Evolutionary conservation across 2,329 filamentous ascomycete species (phyloP).

Genomic region (Sarocladiaceae sp.): DNA sequence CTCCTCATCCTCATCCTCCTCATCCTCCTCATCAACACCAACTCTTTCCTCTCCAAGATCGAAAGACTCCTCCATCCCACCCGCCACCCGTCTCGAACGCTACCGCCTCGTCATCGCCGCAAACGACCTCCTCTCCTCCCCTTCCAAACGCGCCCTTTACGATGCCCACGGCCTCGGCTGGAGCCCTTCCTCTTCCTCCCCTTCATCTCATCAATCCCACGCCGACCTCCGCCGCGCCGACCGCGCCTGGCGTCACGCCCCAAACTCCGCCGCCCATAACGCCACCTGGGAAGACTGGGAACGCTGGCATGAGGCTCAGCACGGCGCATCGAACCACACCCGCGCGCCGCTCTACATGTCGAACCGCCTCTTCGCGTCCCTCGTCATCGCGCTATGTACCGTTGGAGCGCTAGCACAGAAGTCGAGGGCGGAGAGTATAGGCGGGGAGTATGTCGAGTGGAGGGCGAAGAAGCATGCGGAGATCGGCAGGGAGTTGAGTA

Average conservation of each 20-base stretch:
- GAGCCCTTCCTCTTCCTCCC: conserved; percentile 40
- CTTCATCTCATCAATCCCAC: conserved; percentile 45
- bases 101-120: conserved; percentile 86
- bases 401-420: conserved; percentile 68
- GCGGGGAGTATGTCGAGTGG: conserved; percentile 57
- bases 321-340: conserved; percentile 35
- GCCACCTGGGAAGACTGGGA: conserved; percentile 99
- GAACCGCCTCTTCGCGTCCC: conserved; percentile 65
- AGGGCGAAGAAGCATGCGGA: conserved; percentile 60
- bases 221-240: conserved; percentile 31
- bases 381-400: conserved; percentile 64
- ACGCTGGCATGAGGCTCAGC: conserved; percentile 56
- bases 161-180: conserved; percentile 79
- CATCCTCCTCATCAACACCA: conserved; percentile 12
- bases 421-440: conserved; percentile 58
- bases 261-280: conserved; percentile 54
- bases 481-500: conserved; percentile 53
- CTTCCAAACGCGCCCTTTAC: conserved; percentile 71
- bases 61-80: conserved; percentile 28
- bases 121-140: conserved; percentile 80
- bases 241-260: conserved; percentile 40
- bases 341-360: conserved; percentile 58
- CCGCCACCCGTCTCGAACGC: conserved; percentile 67
- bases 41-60: conserved; percentile 7
- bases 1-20: conserved; percentile 13